Evolutionary conservation across 2,329 filamentous ascomycete genomes (phyloP).

Genomic region (Aureobasidium sp.): DNA sequence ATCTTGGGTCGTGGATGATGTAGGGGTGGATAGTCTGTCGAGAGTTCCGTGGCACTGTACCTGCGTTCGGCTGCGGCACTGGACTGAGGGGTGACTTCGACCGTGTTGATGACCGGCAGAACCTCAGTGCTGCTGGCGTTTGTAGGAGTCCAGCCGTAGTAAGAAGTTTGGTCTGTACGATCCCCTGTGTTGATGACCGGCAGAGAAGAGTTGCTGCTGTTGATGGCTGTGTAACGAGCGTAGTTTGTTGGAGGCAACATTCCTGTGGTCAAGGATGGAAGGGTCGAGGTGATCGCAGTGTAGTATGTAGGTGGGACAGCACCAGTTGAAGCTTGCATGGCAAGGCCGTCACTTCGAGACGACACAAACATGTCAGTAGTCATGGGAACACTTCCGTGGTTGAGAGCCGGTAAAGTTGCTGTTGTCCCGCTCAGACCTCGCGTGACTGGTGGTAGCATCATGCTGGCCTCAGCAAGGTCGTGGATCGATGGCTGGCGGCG

Average conservation of each 20-base stretch:
- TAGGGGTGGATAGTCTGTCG: background rate
- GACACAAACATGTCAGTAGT: conserved; percentile 7
- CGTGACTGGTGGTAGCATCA: conserved; percentile 20
- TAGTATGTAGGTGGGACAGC: background rate
- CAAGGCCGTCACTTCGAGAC: background rate
- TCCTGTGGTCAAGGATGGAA: conserved; percentile 1
- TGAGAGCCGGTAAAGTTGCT: conserved; percentile 6
- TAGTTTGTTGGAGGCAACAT: conserved; percentile 2
- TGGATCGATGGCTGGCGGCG: conserved; percentile 13
- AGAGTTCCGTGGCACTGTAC: background rate
- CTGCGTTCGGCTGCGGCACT: background rate
- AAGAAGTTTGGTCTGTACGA: background rate
- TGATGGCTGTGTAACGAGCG: background rate
- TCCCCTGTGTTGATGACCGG: background rate
- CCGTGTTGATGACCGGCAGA: background rate
- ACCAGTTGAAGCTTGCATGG: background rate
- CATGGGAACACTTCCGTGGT: background rate
- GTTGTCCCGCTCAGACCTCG: background rate
- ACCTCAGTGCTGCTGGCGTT: background rate
- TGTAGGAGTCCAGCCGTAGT: conserved; percentile 9
- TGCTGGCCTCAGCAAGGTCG: conserved; percentile 19
- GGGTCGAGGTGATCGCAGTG: background rate
- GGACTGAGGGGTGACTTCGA: background rate
- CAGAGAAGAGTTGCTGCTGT: background rate
- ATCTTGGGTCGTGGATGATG: conserved; percentile 9